A percentile compares a stretch with the other conserved stretches of the same genome.
phyloP scores from a whole-genome alignment of 176 grass and related monocot genomes.

The Metroxylon sagu region DNA sequence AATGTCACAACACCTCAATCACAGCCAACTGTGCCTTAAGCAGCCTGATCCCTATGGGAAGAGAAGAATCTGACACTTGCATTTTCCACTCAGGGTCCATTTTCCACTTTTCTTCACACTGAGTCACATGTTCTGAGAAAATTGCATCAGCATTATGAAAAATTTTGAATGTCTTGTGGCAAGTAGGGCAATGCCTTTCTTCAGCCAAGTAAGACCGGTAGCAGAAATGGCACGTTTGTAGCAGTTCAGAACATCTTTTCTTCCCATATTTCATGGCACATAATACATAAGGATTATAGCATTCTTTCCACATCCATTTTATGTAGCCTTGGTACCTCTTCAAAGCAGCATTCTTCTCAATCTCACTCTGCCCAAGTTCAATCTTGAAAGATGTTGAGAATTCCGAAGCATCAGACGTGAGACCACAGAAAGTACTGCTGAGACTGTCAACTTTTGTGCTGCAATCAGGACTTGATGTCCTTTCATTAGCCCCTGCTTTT shows the following conservation, averaged over 20 bases:
- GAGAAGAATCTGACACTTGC: conserved; percentile 38
- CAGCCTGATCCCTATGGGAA: conserved; percentile 62
- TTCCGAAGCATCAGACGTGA: conserved; percentile 40
- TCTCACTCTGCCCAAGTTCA: conserved; percentile 50
- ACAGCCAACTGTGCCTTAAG: conserved; percentile 58
- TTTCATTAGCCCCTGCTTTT: conserved; percentile 37
- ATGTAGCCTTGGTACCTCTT: conserved; percentile 53
- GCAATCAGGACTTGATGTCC: conserved; percentile 37
- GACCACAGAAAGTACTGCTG: conserved; percentile 50
- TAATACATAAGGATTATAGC: conserved; percentile 30
- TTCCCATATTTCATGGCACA: conserved; percentile 54
- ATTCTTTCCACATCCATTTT: conserved; percentile 83
- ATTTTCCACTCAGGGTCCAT: conserved; percentile 48
- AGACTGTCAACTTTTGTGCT: conserved; percentile 62
- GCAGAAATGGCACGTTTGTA: conserved; percentile 55
- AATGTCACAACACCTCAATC: conserved; percentile 48
- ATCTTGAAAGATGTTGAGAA: conserved; percentile 65
- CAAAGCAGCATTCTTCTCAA: conserved; percentile 51
- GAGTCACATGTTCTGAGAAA: conserved; percentile 52
- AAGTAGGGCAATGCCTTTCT: conserved; percentile 72
- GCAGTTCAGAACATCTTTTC: conserved; percentile 49
- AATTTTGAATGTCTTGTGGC: conserved; percentile 71
- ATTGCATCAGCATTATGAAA: conserved; percentile 29
- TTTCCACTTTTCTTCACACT: conserved; percentile 57
- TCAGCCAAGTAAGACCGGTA: conserved; percentile 60